Conservation (phyloP, 805 yeast genomes). For the Candida sakaeoensis region DNA sequence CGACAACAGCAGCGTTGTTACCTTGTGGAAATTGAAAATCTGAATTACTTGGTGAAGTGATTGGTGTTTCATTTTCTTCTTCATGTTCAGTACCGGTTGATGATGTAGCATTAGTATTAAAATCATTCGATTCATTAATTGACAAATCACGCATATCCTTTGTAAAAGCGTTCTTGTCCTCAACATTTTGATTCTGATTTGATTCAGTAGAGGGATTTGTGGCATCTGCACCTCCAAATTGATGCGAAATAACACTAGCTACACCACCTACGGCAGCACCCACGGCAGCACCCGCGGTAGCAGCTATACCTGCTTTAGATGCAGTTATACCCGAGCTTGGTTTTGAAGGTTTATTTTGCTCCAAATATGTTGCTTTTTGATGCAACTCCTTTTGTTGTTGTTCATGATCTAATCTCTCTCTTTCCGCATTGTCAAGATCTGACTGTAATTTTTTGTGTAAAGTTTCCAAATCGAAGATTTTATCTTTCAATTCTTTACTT, state of each 20-base stretch:
- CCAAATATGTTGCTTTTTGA: slow-evolving; percentile 6
- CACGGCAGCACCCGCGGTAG: slow-evolving; percentile 15
- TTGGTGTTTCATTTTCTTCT: slow-evolving; percentile 41
- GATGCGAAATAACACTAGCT: slow-evolving; percentile 7
- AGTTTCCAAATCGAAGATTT: slow-evolving; percentile 24
- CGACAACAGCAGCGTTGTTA: slow-evolving; percentile 28
- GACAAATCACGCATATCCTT: slow-evolving; percentile 20
- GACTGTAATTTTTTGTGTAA: slow-evolving; percentile 20
- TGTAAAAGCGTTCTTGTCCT: slow-evolving; percentile 22
- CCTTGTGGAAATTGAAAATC: slow-evolving; percentile 43
- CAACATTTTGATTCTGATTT: slow-evolving; percentile 2
- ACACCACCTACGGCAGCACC: slow-evolving; percentile 16
- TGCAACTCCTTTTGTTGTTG: slow-evolving; percentile 15
- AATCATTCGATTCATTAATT: slow-evolving; percentile 18
- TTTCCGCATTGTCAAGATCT: slow-evolving; percentile 18
- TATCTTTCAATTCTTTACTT: slow-evolving; percentile 34
- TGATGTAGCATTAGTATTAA: slow-evolving; percentile 30
- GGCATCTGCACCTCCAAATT: background rate
- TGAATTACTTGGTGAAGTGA: slow-evolving; percentile 46
- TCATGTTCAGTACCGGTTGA: slow-evolving; percentile 27
- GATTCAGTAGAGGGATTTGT: background rate
- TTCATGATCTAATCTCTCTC: slow-evolving; percentile 14
- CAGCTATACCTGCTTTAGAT: slow-evolving; percentile 19
- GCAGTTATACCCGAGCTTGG: slow-evolving; percentile 14
- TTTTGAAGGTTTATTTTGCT: slow-evolving; percentile 14